These are phyloP conservation scores for Dactylellina parvicollis DNA, from an alignment of 2,329 filamentous ascomycete genomes.

Conservation along the genomic window DNA sequence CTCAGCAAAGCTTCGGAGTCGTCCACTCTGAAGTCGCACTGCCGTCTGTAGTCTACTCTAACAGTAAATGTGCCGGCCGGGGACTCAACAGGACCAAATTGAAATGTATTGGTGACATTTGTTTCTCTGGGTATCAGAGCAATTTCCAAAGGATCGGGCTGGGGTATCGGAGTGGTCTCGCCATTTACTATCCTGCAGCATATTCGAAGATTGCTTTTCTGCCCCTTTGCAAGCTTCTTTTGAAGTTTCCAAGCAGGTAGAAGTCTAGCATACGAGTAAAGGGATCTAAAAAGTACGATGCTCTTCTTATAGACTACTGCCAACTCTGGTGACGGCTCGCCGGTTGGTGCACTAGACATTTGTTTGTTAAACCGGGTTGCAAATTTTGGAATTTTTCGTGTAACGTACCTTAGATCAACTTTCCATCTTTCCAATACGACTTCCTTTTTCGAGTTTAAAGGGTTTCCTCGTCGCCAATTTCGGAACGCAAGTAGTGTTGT, in stretches of 20 bases:
- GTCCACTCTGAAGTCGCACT: conserved; percentile 90
- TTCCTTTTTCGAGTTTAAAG: conserved; percentile 68
- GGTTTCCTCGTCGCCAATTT: conserved; percentile 56
- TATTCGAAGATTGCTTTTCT: conserved; percentile 72
- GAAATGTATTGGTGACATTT: conserved; percentile 77
- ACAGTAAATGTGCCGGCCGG: conserved; percentile 85
- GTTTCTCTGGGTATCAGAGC: conserved; percentile 73
- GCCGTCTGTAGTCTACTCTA: conserved; percentile 82
- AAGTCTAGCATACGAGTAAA: conserved; percentile 83
- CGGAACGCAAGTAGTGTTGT: conserved; percentile 78
- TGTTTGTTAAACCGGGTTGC: conserved; percentile 1
- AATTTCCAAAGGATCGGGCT: conserved; percentile 75
- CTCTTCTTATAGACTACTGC: conserved; percentile 97
- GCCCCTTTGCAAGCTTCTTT: conserved; percentile 76
- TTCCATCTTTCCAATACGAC: conserved; percentile 91
- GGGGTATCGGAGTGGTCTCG: conserved; percentile 65
- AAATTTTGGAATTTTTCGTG: not conserved
- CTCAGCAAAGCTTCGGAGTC: conserved; percentile 90
- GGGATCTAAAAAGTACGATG: conserved; percentile 89
- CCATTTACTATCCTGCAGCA: conserved; percentile 81
- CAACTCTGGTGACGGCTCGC: conserved; percentile 65
- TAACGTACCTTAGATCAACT: conserved; percentile 77
- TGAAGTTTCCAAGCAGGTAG: conserved; percentile 88
- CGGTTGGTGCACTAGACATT: conserved; percentile 23
- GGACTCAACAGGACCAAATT: conserved; percentile 84